Conservation (phyloP, 2,329 filamentous ascomycete genomes). For the Aspergillus pseudoterreus region DNA sequence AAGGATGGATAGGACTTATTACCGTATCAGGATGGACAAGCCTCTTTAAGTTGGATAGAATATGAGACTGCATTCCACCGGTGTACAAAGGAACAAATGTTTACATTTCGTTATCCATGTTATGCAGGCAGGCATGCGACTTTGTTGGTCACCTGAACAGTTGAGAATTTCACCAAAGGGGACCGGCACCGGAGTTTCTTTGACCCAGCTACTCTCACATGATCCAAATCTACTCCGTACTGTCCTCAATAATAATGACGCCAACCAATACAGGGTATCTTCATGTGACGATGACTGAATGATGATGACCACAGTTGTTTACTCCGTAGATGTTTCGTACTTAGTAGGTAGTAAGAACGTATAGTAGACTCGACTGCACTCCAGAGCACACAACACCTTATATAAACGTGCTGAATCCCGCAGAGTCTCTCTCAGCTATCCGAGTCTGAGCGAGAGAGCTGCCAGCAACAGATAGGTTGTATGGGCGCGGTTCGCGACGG, state of each 20-base stretch:
- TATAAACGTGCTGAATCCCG: no score
- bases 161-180: not conserved
- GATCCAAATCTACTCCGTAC: not conserved
- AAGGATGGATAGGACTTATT: not conserved
- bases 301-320: not conserved
- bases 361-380: no score
- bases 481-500: slow-evolving; percentile 5
- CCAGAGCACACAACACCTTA: no score
- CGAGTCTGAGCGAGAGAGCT: not conserved
- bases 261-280: not conserved
- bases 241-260: not conserved
- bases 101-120: not conserved
- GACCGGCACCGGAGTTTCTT: not conserved
- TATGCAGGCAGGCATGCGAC: not conserved
- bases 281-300: not conserved
- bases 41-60: not conserved
- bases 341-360: no score
- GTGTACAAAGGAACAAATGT: not conserved
- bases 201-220: not conserved
- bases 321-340: no score
- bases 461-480: not conserved
- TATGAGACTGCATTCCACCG: not conserved
- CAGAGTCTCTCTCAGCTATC: not conserved
- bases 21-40: not conserved
- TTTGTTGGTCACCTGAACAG: no score